These are phyloP conservation scores for Alternaria arborescens DNA, from an alignment of 2,329 filamentous ascomycete genomes.

Conservation along the genomic window DNA sequence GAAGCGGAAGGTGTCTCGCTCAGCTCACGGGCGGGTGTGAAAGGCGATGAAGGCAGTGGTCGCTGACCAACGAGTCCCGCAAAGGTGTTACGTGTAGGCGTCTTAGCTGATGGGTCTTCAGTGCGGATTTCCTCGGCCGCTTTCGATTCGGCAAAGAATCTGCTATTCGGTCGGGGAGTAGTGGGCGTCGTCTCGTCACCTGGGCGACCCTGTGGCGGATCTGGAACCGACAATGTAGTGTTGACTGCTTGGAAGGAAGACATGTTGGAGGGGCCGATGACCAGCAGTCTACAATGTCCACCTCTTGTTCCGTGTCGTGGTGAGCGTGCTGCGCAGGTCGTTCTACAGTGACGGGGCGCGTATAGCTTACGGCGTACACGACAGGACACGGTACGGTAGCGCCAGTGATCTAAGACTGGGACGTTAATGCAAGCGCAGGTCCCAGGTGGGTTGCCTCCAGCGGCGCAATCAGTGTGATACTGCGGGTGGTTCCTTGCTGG, in stretches of 20 bases:
- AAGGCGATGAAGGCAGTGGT: conserved; percentile 55
- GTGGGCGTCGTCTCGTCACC: conserved; percentile 65
- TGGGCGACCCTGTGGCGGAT: conserved; percentile 54
- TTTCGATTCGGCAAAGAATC: conserved; percentile 52
- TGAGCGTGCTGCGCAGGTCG: conserved; percentile 18
- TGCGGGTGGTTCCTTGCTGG: conserved; percentile 31
- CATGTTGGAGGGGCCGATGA: conserved; percentile 51
- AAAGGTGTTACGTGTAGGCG: conserved; percentile 69
- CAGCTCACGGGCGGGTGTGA: conserved; percentile 57
- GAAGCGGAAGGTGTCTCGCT: conserved; percentile 49
- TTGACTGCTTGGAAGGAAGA: conserved; percentile 70
- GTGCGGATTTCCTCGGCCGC: conserved; percentile 44
- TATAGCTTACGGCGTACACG: conserved; percentile 10
- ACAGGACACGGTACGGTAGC: conserved; percentile 7
- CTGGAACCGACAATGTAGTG: conserved; percentile 58
- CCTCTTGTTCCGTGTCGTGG: conserved; percentile 15
- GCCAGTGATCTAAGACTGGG: conserved; percentile 9
- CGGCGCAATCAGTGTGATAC: conserved; percentile 25
- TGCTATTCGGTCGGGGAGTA: conserved; percentile 60
- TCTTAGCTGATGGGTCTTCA: conserved; percentile 60
- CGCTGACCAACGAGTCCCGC: conserved; percentile 57
- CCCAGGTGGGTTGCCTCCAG: conserved; percentile 8
- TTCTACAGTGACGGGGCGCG: conserved; percentile 15
- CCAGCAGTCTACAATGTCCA: conserved; percentile 6
- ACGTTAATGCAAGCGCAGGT: conserved; percentile 14